Conservation (phyloP, 2,329 filamentous ascomycete genomes). For the Ceratocystis diversiconidia region DNA sequence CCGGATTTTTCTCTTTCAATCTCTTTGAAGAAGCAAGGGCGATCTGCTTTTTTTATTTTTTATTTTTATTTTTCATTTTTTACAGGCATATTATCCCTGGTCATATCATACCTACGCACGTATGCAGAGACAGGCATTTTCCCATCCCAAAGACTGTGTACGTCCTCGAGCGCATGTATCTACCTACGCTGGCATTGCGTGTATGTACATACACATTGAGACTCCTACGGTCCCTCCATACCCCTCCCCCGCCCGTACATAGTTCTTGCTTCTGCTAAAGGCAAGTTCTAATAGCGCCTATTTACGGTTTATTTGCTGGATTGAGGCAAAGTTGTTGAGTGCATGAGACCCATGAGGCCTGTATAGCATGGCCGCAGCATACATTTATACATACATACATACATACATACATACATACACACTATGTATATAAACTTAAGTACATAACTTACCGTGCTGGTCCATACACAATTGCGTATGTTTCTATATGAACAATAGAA, state of each 20-base stretch:
- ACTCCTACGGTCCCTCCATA: not conserved
- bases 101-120: not conserved
- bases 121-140: not conserved
- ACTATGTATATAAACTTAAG: no score
- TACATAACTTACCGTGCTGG: no score
- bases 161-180: not conserved
- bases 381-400: not conserved
- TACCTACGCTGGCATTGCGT: not conserved
- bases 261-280: not conserved
- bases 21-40: not conserved
- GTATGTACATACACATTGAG: not conserved
- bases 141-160: not conserved
- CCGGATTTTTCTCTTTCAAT: not conserved
- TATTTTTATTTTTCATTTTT: not conserved
- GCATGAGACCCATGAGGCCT: not conserved
- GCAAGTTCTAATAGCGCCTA: not conserved
- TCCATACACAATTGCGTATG: no score
- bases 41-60: not conserved
- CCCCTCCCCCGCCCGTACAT: not conserved
- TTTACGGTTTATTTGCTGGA: not conserved
- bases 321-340: not conserved
- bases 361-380: not conserved
- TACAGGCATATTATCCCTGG: not conserved
- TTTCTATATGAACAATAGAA: no score
- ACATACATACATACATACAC: not conserved